These are phyloP conservation scores for Amanita muscaria DNA, from an alignment of 768 basidiomycete genomes.

Conservation along the genomic window DNA sequence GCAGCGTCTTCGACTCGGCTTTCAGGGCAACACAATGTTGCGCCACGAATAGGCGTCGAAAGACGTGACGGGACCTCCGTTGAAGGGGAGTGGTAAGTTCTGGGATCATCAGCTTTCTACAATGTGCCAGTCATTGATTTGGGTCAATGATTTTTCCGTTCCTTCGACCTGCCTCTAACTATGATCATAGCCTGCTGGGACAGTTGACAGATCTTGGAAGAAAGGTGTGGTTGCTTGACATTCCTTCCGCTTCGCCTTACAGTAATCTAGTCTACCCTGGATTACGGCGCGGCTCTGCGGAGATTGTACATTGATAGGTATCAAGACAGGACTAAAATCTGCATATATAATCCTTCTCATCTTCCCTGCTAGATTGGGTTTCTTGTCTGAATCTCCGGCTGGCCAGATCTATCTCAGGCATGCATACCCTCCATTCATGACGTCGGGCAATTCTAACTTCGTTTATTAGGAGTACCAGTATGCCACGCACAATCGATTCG, in stretches of 20 bases:
- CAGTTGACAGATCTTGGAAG: conserved; percentile 66
- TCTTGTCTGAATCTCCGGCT: conserved; percentile 48
- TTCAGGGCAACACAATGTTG: conserved; percentile 14
- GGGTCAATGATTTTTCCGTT: too few species aligned
- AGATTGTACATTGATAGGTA: conserved; percentile 62
- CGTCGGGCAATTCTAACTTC: not conserved
- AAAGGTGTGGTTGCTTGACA: conserved; percentile 31
- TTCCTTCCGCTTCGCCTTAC: not conserved
- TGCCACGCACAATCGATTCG: conserved; percentile 70
- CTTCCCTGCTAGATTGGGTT: conserved; percentile 40
- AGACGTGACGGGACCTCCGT: conserved; percentile 40
- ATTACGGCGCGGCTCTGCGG: conserved; percentile 51
- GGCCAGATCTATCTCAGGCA: conserved; percentile 53
- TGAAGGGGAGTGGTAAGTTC: conserved; percentile 57
- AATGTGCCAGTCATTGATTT: too few species aligned
- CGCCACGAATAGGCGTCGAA: conserved; percentile 45
- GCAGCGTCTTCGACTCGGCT: conserved; percentile 26
- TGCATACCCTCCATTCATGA: not conserved
- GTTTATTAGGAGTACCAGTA: conserved; percentile 52
- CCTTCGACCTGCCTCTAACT: not conserved
- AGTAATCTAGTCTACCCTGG: conserved; percentile 47
- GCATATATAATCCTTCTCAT: not conserved
- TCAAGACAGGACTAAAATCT: conserved; percentile 10
- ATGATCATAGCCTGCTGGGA: conserved; percentile 49
- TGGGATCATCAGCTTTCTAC: not conserved